phyloP scores from a whole-genome alignment of 177 flowering plant genomes.

The Vitis hybrid region DNA sequence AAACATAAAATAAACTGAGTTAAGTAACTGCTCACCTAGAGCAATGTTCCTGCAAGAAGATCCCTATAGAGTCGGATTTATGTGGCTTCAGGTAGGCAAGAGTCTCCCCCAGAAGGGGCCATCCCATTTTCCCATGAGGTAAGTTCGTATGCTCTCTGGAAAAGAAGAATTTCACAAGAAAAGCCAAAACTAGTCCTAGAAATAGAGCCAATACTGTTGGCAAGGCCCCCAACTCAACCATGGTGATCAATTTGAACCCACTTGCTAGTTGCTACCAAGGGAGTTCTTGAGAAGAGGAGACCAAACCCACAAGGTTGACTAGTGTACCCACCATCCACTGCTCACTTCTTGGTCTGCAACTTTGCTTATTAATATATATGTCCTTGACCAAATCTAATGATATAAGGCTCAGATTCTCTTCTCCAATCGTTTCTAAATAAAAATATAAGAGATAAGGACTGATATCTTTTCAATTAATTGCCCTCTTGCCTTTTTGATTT shows the following conservation, averaged over 20 bases:
- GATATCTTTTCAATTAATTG: too few species aligned
- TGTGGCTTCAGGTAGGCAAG: slow-evolving; percentile 67
- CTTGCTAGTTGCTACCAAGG: background rate
- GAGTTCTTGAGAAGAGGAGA: too few species aligned
- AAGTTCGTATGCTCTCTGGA: slow-evolving; percentile 20
- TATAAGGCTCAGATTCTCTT: too few species aligned
- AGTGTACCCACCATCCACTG: too few species aligned
- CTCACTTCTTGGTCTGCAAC: too few species aligned
- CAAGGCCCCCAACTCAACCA: background rate
- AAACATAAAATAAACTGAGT: background rate
- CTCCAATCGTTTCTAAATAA: too few species aligned
- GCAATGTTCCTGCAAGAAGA: slow-evolving; percentile 58
- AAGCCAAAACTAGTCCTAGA: slow-evolving; percentile 25
- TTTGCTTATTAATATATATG: too few species aligned
- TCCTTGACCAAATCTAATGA: too few species aligned
- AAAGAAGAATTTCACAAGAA: slow-evolving; percentile 18
- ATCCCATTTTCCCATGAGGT: slow-evolving; percentile 73
- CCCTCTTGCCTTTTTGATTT: too few species aligned
- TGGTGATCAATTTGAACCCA: background rate
- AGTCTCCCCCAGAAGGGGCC: slow-evolving; percentile 77
- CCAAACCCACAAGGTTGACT: too few species aligned
- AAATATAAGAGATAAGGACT: too few species aligned
- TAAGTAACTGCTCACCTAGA: slow-evolving; percentile 38
- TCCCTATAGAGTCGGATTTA: slow-evolving; percentile 52
- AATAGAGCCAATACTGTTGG: slow-evolving; percentile 22